These are phyloP conservation scores for Leccinum pachyderme DNA, from an alignment of 1,284 basidiomycete species.

Conservation along the genomic window DNA sequence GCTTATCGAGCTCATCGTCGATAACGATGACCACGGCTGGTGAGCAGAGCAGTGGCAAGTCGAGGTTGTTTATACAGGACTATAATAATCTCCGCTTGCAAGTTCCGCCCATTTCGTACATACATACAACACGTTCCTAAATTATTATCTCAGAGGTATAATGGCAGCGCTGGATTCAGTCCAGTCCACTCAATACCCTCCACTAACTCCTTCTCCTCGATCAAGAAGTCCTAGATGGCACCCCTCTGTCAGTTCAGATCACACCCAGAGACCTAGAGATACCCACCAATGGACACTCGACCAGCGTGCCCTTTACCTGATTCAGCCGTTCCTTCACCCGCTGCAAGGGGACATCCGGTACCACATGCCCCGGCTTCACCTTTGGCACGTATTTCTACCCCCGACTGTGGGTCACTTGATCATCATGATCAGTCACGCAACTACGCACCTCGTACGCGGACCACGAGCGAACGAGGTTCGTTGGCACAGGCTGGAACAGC, in stretches of 20 bases:
- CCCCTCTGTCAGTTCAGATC: conserved; percentile 12
- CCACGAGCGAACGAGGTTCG: conserved; percentile 78
- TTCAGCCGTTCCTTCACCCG: conserved; percentile 74
- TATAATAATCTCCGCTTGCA: not conserved
- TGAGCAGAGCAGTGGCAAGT: not conserved
- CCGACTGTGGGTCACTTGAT: conserved; percentile 7
- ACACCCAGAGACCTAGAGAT: conserved; percentile 1
- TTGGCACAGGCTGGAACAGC: conserved; percentile 81
- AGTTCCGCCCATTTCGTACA: not conserved
- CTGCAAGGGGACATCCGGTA: conserved; percentile 57
- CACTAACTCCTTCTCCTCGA: conserved; percentile 73
- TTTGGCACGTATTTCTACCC: conserved; percentile 67
- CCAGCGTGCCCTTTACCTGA: conserved; percentile 69
- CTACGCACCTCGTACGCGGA: conserved; percentile 65
- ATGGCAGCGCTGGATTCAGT: conserved; percentile 72
- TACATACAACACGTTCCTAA: not conserved
- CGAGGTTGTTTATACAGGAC: not conserved
- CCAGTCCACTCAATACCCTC: conserved; percentile 69
- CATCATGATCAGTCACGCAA: conserved; percentile 21
- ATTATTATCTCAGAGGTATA: conserved; percentile 55
- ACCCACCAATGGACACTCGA: conserved; percentile 70
- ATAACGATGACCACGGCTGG: conserved; percentile 8
- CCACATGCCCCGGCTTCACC: conserved; percentile 81
- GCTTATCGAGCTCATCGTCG: conserved; percentile 32
- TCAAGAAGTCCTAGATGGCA: conserved; percentile 67